Base-by-base conservation (phyloP, 176 grass and related monocot genomes). In the Oryza glumipatula region DNA sequence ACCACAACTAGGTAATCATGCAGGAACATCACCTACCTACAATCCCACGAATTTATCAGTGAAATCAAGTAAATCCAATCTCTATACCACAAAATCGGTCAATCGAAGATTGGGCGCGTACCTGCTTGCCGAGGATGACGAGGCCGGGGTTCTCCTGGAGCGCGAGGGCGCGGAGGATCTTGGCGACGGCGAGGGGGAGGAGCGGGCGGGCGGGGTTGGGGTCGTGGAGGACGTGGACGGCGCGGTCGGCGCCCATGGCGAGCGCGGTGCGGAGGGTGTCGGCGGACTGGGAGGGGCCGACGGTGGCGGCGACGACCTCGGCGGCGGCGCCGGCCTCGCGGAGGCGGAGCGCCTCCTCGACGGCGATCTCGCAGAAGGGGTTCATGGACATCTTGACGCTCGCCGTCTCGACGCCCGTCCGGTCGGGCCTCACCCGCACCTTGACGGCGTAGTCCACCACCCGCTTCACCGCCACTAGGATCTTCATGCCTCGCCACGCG, bases 321-420 rank as follows among this genome's bases (percentile, higher is more conserved):
- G 75, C 1, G 5, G 91, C 91, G 48, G 76, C 82, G 68, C 95
- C 93, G 8, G 91, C 86, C 75, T 95, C 93, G 21, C 95, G 82
- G 63, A 98, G 81, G 47, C 89, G 91, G 9, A 98, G 83, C 15
- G 96, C 96, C 72, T 98, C 93, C 75, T 98, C 96, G 13, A 95
- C 80, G 30, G 96, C 93, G 78, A 98, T 98, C 87, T 98, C 96
- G 85, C 93, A 95, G 81, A 98, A 98, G 15, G 95, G 95, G 85
- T 98, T 98, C 95, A 98, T 98, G 36, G 95, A 95, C 95, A 98
- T 98, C 87, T 98, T 98, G 28, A 90, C 89, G 76, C 82, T 92
- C 41, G 71, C 61, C 46, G 91, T 98, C 82, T 98, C 96, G 22
- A 98, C 91, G 8, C 74, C 96, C 35, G 78, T 95, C 83, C 92